Evolutionary conservation across 352 stramenopile species (phyloP), one percentile per base, ranked within the genome.

Genomic region (Globisporangium heterothallicum): DNA sequence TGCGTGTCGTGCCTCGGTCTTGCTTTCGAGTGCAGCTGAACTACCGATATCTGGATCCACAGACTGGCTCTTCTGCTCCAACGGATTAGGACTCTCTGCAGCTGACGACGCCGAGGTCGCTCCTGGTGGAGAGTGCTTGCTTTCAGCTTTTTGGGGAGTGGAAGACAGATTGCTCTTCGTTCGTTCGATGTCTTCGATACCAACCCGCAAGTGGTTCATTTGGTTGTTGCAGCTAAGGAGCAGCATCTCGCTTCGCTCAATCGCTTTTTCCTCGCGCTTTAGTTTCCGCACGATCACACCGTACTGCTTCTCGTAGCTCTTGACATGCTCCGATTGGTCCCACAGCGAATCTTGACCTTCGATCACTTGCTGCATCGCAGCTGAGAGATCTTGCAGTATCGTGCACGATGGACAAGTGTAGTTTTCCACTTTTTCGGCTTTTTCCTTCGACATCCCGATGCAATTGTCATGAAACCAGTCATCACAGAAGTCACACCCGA

Each of bases 391-490:
- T 53, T 91, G 75, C n/a, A 96, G 72, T 47, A 96, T 87, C n/a
- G 66, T 88, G 61, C 94, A 98, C 18, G 90, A 95, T 25, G 96
- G 78, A 58, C 94, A 98, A 0, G 92, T 92, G 65, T 97, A 98
- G 47, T 97, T 94, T 40, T 98, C 93, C n/a, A 95, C 84, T 47
- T 97, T 97, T 55, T 97, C 91, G 0, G 86, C 93, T 59, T 97
- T 96, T 30, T 96, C 87, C 61, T 95, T 94, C 1, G 83, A 93
- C 72, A 95, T 88, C 5, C 84, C 84, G 58, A 95, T 93, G 42
- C 85, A 95, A 35, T 84, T 88, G 58, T 94, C 85, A 47, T 95
- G 85, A 48, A 94, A 95, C 85, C 85, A 95, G 45, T 95, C 84
- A 44, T 95, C 84, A 52, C 85, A 95, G 52, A 79, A 64, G 50